These are phyloP conservation scores for Apophysomyces ossiformis DNA, from an alignment of 371 early-diverging fungal genomes.

Conservation along the genomic window DNA sequence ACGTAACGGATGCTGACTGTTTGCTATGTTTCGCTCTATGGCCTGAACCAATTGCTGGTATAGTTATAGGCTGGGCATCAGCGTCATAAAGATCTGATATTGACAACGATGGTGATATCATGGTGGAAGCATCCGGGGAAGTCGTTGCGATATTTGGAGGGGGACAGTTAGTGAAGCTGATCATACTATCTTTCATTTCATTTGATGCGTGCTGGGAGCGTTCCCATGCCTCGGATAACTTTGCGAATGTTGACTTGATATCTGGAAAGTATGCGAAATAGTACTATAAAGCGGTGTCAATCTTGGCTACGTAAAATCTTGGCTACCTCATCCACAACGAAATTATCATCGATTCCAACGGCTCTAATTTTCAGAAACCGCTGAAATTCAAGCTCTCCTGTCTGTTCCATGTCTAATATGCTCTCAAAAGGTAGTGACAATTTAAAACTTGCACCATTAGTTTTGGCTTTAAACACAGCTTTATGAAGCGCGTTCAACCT, in stretches of 20 bases:
- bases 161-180: not conserved
- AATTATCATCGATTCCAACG: slow-evolving; percentile 62
- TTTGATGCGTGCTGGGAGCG: slow-evolving; percentile 18
- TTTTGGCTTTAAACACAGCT: slow-evolving; percentile 67
- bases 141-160: not conserved
- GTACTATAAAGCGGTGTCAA: slow-evolving; percentile 46
- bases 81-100: slow-evolving; percentile 44
- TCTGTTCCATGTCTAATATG: slow-evolving; percentile 65
- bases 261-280: slow-evolving; percentile 74
- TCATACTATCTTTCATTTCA: not conserved
- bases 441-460: slow-evolving; percentile 68
- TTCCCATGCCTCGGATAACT: slow-evolving; percentile 39
- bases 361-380: slow-evolving; percentile 64
- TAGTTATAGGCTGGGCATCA: slow-evolving; percentile 34
- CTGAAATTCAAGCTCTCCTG: slow-evolving; percentile 60
- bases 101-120: slow-evolving; percentile 41
- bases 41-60: slow-evolving; percentile 18
- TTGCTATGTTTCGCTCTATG: slow-evolving; percentile 9
- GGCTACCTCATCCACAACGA: slow-evolving; percentile 70
- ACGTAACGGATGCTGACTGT: slow-evolving; percentile 19
- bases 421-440: slow-evolving; percentile 60
- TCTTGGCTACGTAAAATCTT: not conserved
- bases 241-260: slow-evolving; percentile 44
- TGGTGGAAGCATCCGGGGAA: slow-evolving; percentile 3
- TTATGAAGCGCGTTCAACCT: slow-evolving; percentile 66